These are phyloP conservation scores for Vaccinium corymbosum DNA, from an alignment of 148 eudicot genomes.

Conservation along the genomic window DNA sequence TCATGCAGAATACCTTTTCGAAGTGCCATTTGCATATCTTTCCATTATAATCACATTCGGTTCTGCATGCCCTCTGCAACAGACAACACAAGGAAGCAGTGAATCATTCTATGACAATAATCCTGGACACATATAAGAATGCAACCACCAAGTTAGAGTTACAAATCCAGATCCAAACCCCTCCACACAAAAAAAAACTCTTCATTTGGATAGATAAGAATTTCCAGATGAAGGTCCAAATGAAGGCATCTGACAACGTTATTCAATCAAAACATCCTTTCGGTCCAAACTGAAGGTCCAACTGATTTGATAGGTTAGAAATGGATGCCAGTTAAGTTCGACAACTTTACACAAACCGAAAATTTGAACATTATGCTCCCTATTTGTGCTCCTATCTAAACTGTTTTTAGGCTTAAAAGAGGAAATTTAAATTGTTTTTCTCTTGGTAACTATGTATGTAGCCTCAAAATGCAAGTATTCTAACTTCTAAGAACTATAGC, in stretches of 20 bases:
- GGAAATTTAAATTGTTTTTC: neutral
- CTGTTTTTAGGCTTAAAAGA: neutral
- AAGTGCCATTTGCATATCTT: slow-evolving; percentile 64
- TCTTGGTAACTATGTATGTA: neutral
- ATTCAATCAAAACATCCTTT: neutral
- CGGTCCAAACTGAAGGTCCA: neutral
- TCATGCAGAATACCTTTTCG: slow-evolving; percentile 54
- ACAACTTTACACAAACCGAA: neutral
- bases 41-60: slow-evolving; percentile 56
- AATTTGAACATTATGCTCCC: neutral
- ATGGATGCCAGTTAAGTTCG: neutral
- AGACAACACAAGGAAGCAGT: slow-evolving; percentile 14
- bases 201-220: neutral
- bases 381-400: neutral
- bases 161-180: neutral
- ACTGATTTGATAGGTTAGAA: neutral
- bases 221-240: neutral
- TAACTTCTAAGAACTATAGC: neutral
- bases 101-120: neutral
- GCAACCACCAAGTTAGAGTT: neutral
- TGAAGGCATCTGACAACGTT: neutral
- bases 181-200: neutral
- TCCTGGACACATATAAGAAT: neutral
- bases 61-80: slow-evolving; percentile 36
- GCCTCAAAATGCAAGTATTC: neutral